Evolutionary conservation across 345 rosid species (phyloP).

Genomic region (Arabis alpina): DNA sequence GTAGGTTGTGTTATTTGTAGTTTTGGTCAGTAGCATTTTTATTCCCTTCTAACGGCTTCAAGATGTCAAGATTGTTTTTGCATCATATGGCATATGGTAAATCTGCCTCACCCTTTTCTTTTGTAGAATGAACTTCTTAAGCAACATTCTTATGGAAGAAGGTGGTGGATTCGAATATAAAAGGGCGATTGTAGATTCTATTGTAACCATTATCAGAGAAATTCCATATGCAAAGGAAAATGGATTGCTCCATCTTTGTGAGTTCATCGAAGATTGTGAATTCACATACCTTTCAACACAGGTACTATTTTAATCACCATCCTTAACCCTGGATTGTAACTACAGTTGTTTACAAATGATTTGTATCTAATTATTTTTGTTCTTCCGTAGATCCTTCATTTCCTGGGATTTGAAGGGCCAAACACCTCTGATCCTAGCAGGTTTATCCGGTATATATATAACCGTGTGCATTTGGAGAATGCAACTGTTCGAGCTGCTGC

Average conservation of each 20-base stretch:
- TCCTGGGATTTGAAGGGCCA: conserved; percentile 95
- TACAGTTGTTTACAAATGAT: neutral
- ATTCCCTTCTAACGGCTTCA: neutral
- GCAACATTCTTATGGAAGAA: conserved; percentile 99
- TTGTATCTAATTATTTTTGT: conserved; percentile 16
- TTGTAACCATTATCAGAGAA: conserved; percentile 94
- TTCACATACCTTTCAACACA: conserved; percentile 97
- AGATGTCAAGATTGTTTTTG: neutral
- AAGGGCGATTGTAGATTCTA: conserved; percentile 96
- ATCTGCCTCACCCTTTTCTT: conserved; percentile 35
- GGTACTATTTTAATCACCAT: conserved; percentile 50
- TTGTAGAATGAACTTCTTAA: conserved; percentile 94
- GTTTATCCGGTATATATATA: conserved; percentile 92
- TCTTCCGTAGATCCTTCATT: conserved; percentile 78
- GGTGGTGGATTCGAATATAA: conserved; percentile 99
- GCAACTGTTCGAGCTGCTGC: conserved; percentile 98
- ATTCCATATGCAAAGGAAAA: conserved; percentile 97
- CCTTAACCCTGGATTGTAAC: neutral
- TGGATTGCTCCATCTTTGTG: conserved; percentile 97
- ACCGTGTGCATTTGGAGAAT: conserved; percentile 97
- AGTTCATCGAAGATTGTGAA: conserved; percentile 99
- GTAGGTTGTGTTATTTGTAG: conserved; percentile 10
- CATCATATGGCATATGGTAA: conserved; percentile 16
- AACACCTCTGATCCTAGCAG: conserved; percentile 94
- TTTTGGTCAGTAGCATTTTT: conserved; percentile 20